Base-by-base conservation (phyloP, 208 protist species). In the Crithidia mellificae region DNA sequence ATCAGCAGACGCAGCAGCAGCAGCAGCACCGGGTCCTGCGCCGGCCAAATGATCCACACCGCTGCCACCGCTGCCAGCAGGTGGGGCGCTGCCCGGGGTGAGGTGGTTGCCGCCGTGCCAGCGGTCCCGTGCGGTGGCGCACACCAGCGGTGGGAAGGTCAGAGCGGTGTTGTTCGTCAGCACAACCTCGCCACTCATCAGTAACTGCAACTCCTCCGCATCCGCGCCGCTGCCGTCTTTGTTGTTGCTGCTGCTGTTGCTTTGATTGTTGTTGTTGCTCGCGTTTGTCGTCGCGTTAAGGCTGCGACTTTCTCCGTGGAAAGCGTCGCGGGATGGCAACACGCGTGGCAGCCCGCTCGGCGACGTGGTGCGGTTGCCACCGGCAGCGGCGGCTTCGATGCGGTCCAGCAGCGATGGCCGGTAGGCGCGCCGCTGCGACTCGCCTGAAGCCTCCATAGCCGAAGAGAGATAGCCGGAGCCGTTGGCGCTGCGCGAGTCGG, bases 31-130 rank as follows among this genome's bases (percentile, higher is more conserved):
- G 7, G 34, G 7, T 38, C 7, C 34, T 11, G 34, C 11, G 34
- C 34, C 34, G 34, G 7, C 11, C 7, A 38, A 11, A 11, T 12
- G 7, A 38, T 38, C n/a, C n/a, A n/a, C n/a, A n/a, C n/a, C n/a
- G n/a, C n/a, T 19, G 27, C 11, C 57, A 53, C 19, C 50, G 63
- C 38, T 51, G 30, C 43, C 39, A 22, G 29, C 20, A 7, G 61
- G 62, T 12, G 62, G 63, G 3, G 63, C 70, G 50, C 70, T 76
- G 38, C 22, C 39, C 12, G 29, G 54, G 7, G 63, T 51, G 39
- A 73, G 67, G 20, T 70, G 29, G 56, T 79, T 73, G 52, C 11
- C 54, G 47, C 59, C 39, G 52, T 63, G 73, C 73, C 73, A 79
- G 38, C 67, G 67, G 52, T 79, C 73, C 2, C 66, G 64, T 19